These are phyloP conservation scores for Globisporangium nunn DNA, from an alignment of 352 stramenopile genomes.

Conservation along the genomic window DNA sequence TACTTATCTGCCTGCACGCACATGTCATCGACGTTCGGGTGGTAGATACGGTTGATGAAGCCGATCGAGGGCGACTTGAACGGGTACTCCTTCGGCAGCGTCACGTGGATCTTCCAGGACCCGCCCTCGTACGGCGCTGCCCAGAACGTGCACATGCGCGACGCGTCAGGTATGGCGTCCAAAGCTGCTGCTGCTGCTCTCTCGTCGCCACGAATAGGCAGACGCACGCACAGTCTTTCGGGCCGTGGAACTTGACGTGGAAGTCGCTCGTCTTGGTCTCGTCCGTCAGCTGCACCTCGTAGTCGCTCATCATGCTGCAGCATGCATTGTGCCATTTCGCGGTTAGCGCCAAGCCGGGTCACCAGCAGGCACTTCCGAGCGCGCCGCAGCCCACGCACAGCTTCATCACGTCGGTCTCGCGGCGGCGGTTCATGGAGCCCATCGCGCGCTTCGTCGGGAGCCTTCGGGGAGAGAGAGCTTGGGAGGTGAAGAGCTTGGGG, in stretches of 20 bases:
- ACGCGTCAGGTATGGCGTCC: not conserved
- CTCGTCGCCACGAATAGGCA: not conserved
- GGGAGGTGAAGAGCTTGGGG: too few relatives aligned
- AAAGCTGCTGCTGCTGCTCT: too few relatives aligned
- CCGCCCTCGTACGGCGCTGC: conserved; percentile 88
- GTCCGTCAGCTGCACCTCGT: conserved; percentile 78
- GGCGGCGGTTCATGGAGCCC: conserved; percentile 74
- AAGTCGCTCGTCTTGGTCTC: conserved; percentile 80
- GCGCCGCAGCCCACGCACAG: conserved; percentile 33
- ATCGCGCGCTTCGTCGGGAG: conserved; percentile 16
- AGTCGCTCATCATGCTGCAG: conserved; percentile 89
- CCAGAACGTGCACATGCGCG: not conserved
- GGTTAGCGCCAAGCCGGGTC: too few relatives aligned
- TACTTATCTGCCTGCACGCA: conserved; percentile 19
- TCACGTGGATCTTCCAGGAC: conserved; percentile 91
- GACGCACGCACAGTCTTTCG: conserved; percentile 64
- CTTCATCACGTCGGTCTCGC: conserved; percentile 89
- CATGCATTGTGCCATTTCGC: not conserved
- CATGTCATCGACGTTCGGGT: conserved; percentile 93
- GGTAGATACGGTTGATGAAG: conserved; percentile 91
- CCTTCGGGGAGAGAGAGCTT: too few relatives aligned
- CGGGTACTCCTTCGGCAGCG: conserved; percentile 88
- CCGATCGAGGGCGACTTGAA: conserved; percentile 92
- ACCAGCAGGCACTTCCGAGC: not conserved
- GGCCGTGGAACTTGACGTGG: conserved; percentile 82